Percentiles rank a stretch among this genome's conserved stretches.
phyloP scores from a whole-genome alignment of 768 basidiomycete species.

The Butyriboletus loyo region DNA sequence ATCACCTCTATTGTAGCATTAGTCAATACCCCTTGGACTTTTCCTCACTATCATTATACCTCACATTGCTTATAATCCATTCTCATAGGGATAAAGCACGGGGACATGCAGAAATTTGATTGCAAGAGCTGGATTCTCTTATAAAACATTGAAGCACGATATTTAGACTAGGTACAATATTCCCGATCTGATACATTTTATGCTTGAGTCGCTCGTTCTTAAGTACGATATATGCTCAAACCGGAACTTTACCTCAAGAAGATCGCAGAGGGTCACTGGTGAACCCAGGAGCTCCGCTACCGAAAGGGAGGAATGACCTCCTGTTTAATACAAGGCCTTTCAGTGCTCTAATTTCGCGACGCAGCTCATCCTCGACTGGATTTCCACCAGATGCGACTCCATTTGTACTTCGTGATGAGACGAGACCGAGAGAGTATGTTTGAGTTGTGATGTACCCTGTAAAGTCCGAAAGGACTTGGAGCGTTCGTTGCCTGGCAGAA shows the following conservation, averaged over 20 bases:
- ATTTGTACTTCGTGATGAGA: slow-evolving; percentile 15
- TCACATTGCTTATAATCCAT: neutral
- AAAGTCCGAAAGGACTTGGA: slow-evolving; percentile 66
- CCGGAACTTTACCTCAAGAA: neutral
- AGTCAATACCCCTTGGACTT: neutral
- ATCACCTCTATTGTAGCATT: neutral
- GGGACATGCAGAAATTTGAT: neutral
- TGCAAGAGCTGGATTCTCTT: neutral
- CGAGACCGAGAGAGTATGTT: slow-evolving; percentile 44
- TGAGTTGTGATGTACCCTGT: slow-evolving; percentile 79
- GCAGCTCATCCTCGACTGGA: slow-evolving; percentile 57
- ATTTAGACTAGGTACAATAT: neutral
- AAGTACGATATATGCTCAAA: neutral
- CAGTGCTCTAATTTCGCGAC: slow-evolving; percentile 69
- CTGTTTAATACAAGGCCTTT: slow-evolving; percentile 79
- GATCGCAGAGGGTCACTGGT: slow-evolving; percentile 2
- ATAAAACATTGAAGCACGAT: neutral
- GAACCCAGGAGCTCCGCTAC: slow-evolving; percentile 2
- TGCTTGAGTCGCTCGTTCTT: neutral
- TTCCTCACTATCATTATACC: neutral
- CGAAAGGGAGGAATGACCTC: slow-evolving; percentile 35
- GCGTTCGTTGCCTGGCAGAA: slow-evolving; percentile 51
- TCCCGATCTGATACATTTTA: neutral
- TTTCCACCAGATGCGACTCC: slow-evolving; percentile 18
- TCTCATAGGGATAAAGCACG: neutral